Conservation (phyloP, 352 stramenopile species). For the Pythium aquatile region DNA sequence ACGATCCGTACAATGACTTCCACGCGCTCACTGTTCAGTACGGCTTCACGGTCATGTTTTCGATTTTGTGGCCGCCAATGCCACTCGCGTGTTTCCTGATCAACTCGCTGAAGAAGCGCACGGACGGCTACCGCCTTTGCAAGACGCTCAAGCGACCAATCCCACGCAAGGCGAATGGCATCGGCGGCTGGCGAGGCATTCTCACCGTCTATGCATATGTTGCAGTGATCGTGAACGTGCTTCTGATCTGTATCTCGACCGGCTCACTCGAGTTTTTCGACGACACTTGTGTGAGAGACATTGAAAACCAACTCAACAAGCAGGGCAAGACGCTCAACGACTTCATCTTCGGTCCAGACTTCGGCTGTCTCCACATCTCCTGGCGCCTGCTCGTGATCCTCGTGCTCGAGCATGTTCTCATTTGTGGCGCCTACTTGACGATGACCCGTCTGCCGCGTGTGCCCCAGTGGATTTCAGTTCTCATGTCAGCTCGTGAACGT, state of each 20-base stretch:
- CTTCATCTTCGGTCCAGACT: constrained; percentile 39
- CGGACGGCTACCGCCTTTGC: constrained; percentile 36
- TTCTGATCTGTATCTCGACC: constrained; percentile 40
- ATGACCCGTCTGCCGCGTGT: constrained; percentile 31
- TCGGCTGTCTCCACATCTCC: constrained; percentile 35
- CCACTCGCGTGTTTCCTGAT: constrained; percentile 41
- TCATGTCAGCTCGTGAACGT: constrained; percentile 35
- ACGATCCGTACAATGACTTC: constrained; percentile 53
- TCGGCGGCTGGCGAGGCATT: constrained; percentile 38
- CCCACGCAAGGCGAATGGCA: constrained; percentile 40
- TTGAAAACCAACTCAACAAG: constrained; percentile 31
- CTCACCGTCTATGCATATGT: constrained; percentile 37
- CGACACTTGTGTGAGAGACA: constrained; percentile 31
- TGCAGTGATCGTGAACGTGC: constrained; percentile 40
- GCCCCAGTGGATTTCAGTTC: constrained; percentile 27
- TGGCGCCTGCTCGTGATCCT: constrained; percentile 35
- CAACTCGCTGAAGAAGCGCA: constrained; percentile 42
- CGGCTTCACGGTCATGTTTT: constrained; percentile 51
- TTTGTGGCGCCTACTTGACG: constrained; percentile 33
- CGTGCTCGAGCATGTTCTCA: constrained; percentile 31
- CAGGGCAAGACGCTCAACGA: constrained; percentile 34
- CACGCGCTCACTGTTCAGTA: constrained; percentile 41
- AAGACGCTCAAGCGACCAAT: constrained; percentile 44
- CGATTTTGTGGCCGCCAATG: constrained; percentile 45
- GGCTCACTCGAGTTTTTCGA: constrained; percentile 41